These are phyloP conservation scores for Eucalyptus polyanthemos DNA, from an alignment of 345 rosid genomes.

Conservation along the genomic window DNA sequence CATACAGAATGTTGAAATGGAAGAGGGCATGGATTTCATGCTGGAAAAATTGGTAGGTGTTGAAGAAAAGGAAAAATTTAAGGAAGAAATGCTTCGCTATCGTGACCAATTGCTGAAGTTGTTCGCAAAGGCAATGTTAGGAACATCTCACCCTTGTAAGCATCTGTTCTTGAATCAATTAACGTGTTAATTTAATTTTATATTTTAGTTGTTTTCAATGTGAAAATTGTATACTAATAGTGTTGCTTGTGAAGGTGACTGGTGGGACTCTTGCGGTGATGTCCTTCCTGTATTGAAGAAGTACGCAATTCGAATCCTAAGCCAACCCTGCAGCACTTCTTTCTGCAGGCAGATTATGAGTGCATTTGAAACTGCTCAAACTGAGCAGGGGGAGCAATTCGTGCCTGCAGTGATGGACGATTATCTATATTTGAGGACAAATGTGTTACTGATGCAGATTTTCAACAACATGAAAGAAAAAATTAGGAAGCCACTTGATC, in stretches of 20 bases:
- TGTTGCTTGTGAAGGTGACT: background rate
- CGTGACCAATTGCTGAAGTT: background rate
- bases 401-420: background rate
- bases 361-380: background rate
- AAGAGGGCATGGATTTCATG: no score
- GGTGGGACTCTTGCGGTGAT: background rate
- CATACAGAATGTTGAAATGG: no score
- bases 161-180: background rate
- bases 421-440: background rate
- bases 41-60: background rate
- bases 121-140: background rate
- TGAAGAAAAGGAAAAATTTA: background rate
- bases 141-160: background rate
- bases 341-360: background rate
- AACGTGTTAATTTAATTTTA: background rate
- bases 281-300: background rate
- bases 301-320: background rate
- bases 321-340: slow-evolving; percentile 1
- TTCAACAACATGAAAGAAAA: background rate
- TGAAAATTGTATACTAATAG: background rate
- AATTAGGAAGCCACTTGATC: background rate
- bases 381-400: rapidly evolving
- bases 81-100: background rate
- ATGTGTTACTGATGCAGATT: background rate
- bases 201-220: background rate